Percentiles rank a stretch among this genome's conserved stretches.
Evolutionary conservation across 2,329 filamentous ascomycete genomes (phyloP).

Genomic region (Colletotrichum karsti): DNA sequence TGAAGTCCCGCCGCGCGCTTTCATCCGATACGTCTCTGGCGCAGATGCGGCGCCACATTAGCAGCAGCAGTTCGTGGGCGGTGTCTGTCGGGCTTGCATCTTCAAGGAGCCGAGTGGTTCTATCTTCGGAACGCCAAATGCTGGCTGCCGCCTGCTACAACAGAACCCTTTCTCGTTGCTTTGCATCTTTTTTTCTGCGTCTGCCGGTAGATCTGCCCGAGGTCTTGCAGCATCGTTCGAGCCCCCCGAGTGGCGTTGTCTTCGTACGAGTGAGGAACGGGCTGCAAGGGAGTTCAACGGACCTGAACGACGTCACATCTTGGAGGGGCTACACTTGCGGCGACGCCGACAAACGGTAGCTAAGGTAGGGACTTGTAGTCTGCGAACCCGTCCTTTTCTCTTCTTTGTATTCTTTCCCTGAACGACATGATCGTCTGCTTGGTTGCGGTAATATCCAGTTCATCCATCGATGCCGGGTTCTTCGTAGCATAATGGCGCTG

Average conservation of each 20-base stretch:
- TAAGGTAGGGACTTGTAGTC: not conserved
- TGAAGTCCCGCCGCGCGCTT: too few relatives aligned
- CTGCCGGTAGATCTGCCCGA: not conserved
- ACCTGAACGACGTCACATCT: slow-evolving; percentile 5
- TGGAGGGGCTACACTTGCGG: not conserved
- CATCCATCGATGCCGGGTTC: not conserved
- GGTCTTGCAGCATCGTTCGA: not conserved
- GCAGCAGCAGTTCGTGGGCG: slow-evolving; percentile 1
- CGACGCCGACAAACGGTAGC: slow-evolving; percentile 9
- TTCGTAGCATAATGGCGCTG: not conserved
- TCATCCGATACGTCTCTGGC: not conserved
- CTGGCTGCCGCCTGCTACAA: not conserved
- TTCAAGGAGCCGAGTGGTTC: not conserved
- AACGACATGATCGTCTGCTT: not conserved
- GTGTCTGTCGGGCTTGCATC: not conserved
- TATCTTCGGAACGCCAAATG: not conserved
- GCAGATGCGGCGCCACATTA: not conserved
- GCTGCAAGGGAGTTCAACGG: not conserved
- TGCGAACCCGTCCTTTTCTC: not conserved
- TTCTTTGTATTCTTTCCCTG: not conserved
- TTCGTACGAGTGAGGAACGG: not conserved
- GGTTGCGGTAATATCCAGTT: not conserved
- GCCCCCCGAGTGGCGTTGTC: not conserved
- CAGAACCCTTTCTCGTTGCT: not conserved
- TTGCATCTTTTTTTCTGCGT: not conserved